phyloP scores from a whole-genome alignment of 2,329 filamentous ascomycete species.

The Colletotrichum coccodes region DNA sequence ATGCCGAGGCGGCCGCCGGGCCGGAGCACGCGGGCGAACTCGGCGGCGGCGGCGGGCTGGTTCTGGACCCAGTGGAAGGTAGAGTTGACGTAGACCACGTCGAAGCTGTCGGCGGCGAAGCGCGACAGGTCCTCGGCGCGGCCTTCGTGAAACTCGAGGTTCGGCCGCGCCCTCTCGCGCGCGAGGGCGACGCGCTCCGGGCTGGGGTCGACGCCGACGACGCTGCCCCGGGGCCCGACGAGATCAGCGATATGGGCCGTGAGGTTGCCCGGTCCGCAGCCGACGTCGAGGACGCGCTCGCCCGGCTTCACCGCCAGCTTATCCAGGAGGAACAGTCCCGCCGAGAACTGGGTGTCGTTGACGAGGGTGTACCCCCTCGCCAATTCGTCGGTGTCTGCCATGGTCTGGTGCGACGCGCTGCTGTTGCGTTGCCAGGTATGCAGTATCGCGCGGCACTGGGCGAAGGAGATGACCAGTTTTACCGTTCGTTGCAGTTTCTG shows the following conservation, averaged over 20 bases:
- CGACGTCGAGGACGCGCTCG: slow-evolving; percentile 23
- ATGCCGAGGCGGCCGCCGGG: slow-evolving; percentile 18
- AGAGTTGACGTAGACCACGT: slow-evolving; percentile 42
- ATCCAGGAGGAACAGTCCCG: slow-evolving; percentile 13
- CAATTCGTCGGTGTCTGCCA: slow-evolving; percentile 3
- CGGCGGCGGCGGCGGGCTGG: slow-evolving; percentile 13
- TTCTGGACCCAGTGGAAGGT: slow-evolving; percentile 24
- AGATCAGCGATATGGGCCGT: slow-evolving; percentile 18
- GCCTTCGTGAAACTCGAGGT: slow-evolving; percentile 4
- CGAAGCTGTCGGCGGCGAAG: slow-evolving; percentile 42
- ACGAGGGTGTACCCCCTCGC: slow-evolving; percentile 16
- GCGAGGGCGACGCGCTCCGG: slow-evolving; percentile 15
- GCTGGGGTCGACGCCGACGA: slow-evolving; percentile 12
- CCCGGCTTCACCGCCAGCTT: background rate
- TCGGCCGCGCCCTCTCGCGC: background rate
- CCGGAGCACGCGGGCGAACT: slow-evolving; percentile 17
- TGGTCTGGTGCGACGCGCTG: background rate
- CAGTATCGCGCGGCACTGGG: no score
- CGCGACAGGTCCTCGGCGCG: slow-evolving; percentile 50
- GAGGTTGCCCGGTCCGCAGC: slow-evolving; percentile 17
- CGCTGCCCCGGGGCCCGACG: background rate
- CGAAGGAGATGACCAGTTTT: no score
- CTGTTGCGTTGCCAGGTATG: background rate
- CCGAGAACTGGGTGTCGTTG: slow-evolving; percentile 1
- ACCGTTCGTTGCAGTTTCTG: background rate